These are phyloP conservation scores for Prunus fruticosa DNA, from an alignment of 306 rosid genomes.

Conservation along the genomic window DNA sequence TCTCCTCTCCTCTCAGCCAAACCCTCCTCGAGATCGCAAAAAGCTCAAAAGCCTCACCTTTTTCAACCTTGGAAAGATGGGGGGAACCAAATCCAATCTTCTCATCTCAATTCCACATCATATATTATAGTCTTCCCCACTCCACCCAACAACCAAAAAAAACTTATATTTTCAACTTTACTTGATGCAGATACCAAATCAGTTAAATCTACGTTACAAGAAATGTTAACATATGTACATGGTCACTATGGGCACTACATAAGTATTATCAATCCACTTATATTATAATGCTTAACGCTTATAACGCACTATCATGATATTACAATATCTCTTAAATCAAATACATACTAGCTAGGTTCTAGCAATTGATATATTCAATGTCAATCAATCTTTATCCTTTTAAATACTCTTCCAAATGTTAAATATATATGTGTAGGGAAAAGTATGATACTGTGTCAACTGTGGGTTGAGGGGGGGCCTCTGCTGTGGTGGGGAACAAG, in stretches of 20 bases:
- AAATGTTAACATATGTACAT: too few relatives aligned
- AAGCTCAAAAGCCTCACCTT: constrained; percentile 17
- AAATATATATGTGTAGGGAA: not conserved
- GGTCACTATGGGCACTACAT: too few relatives aligned
- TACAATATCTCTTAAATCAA: too few relatives aligned
- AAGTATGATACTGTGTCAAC: not conserved
- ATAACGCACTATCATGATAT: too few relatives aligned
- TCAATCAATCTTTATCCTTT: constrained; percentile 14
- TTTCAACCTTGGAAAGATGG: constrained; percentile 41
- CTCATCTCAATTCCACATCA: constrained; percentile 38
- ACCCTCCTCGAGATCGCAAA: constrained; percentile 55
- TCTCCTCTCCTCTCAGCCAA: not conserved
- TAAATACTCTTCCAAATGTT: not conserved
- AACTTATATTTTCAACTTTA: too few relatives aligned
- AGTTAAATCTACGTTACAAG: not conserved
- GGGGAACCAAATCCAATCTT: constrained; percentile 43
- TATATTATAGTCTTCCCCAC: not conserved
- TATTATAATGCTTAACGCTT: too few relatives aligned
- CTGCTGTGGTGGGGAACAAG: not conserved
- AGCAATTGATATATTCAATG: too few relatives aligned
- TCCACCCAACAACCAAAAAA: too few relatives aligned
- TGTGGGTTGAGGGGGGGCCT: not conserved
- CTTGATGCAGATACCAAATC: constrained; percentile 14
- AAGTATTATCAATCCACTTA: too few relatives aligned
- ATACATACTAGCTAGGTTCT: too few relatives aligned